Evolutionary conservation across 345 rosid genomes (phyloP).

Genomic region (Eucalyptus grandis): DNA sequence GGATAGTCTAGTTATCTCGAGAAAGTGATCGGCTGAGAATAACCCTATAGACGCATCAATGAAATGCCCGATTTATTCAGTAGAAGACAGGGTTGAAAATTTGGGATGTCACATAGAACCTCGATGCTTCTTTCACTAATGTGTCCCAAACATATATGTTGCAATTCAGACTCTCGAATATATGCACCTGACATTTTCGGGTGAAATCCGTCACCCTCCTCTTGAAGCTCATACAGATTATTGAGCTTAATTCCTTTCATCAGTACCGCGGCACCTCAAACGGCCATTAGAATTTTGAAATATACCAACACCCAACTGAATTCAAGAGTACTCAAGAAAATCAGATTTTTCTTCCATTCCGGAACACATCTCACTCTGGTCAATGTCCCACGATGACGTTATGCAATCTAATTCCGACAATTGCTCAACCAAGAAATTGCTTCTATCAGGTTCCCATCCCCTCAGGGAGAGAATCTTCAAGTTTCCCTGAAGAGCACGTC

Average conservation of each 20-base stretch:
- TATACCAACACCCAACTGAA: neutral
- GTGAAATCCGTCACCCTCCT: neutral
- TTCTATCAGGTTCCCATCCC: neutral
- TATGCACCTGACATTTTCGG: no score
- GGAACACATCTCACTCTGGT: neutral
- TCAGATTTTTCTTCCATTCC: neutral
- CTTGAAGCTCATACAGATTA: neutral
- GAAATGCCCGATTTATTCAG: no score
- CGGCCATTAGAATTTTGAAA: neutral
- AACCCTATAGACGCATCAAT: no score
- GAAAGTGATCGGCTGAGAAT: no score
- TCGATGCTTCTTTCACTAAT: neutral
- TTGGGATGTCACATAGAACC: no score
- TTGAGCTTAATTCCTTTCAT: neutral
- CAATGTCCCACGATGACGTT: neutral
- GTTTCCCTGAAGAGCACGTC: neutral
- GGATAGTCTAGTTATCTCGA: no score
- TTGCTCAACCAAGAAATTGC: neutral
- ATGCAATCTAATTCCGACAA: neutral
- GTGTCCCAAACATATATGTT: neutral
- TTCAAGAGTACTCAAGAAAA: neutral
- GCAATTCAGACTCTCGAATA: neutral
- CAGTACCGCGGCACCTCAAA: neutral
- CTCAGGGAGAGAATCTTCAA: neutral
- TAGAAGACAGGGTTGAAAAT: no score